Evolutionary conservation across 768 basidiomycete species (phyloP), one percentile per base, ranked within the genome.

Genomic region (Auriscalpium vulgare): DNA sequence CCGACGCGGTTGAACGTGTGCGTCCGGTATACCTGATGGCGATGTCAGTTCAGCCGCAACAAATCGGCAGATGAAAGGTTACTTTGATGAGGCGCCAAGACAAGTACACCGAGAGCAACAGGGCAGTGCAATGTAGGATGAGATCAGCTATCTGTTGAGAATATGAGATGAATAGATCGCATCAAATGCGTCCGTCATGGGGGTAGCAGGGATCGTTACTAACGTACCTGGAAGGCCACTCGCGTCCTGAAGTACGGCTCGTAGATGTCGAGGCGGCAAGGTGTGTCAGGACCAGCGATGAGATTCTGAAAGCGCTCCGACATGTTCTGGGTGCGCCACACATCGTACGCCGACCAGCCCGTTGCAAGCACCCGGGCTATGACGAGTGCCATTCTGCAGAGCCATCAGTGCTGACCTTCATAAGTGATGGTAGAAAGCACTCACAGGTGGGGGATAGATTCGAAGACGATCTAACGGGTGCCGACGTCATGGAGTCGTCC

Each of bases 401-500:
- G 47, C 8, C 29, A 35, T 23, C 7, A 47, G 50, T 19, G 44
- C 45, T 13, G 43, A 10, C 9, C 37, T 14, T 50, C 29, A 54
- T 38, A 11, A 17, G 43, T 10, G 29, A 45, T 17, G 2, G 3
- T 14, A 10, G 10, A 10, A 35, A 21, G 21, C 14, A 63, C 76
- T 54, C 59, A 81, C 81, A 77, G 65, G 61, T 83, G 82, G 16
- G 83, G 78, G 2, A 80, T 74, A 1, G 81, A 82, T 55, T 80
- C 76, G 38, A 72, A 72, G 16, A 76, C 57, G 55, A 82, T 73
- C 69, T 70, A 38, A 17, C 29, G 29, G 51, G 34, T 19, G 21
- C 2, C 0, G 46, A 45, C 50, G 48, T 23, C 43, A 56, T 37
- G 19, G 50, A 10, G 17, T 11, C 11, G 7, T 13, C 10, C 45